These are phyloP conservation scores for Coccomyxa sp. DNA, from an alignment of 139 green algal genomes.

Conservation along the genomic window DNA sequence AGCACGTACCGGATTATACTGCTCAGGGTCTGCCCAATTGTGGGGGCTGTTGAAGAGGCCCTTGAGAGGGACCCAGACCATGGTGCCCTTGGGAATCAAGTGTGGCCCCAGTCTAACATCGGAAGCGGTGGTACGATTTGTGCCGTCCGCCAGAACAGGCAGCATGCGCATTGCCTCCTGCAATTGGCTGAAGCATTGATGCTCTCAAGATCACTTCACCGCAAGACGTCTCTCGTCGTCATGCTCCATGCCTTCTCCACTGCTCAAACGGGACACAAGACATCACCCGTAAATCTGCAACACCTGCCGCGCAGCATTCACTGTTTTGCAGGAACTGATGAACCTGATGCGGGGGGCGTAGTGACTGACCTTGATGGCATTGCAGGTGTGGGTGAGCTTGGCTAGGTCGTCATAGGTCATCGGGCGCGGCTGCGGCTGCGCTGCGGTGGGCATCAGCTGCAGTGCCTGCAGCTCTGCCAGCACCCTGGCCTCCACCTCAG, in stretches of 20 bases:
- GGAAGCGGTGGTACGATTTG: conserved; percentile 4
- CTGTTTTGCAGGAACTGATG: background rate
- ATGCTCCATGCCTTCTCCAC: too few relatives aligned
- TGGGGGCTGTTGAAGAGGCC: conserved; percentile 9
- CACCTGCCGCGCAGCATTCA: background rate
- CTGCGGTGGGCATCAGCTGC: conserved; percentile 7
- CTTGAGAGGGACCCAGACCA: conserved; percentile 18
- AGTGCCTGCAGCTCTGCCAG: conserved; percentile 10
- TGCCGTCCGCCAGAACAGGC: conserved; percentile 22
- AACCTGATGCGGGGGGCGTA: background rate
- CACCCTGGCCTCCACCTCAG: conserved; percentile 16
- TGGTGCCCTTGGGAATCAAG: conserved; percentile 22
- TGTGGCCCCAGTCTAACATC: conserved; percentile 11
- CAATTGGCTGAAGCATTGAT: background rate
- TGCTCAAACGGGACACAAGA: too few relatives aligned
- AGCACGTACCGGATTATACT: conserved; percentile 13
- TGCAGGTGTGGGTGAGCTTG: background rate
- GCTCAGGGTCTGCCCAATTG: conserved; percentile 4
- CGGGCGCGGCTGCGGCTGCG: background rate
- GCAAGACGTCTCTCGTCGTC: too few relatives aligned
- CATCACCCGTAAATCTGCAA: background rate
- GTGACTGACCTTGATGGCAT: conserved; percentile 4
- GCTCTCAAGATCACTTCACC: too few relatives aligned
- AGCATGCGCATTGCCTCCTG: conserved; percentile 28
- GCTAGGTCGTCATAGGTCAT: conserved; percentile 12